Evolutionary conservation across 2,329 filamentous ascomycete species (phyloP).

Genomic region (Fusarium sp.): DNA sequence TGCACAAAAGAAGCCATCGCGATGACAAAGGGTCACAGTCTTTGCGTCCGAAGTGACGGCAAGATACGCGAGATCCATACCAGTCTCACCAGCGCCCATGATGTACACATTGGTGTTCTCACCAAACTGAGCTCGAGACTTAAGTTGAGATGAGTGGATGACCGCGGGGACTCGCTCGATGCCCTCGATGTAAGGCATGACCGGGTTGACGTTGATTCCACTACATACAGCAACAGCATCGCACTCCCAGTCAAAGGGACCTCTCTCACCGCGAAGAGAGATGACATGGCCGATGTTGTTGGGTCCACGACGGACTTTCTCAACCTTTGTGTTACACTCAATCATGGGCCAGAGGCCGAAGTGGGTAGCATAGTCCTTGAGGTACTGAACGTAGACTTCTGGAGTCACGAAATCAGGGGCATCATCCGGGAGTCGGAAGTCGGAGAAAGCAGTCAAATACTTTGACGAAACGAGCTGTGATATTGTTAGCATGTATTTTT

Average conservation of each 20-base stretch:
- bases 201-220: slow-evolving; percentile 58
- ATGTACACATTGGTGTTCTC: slow-evolving; percentile 56
- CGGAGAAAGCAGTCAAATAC: slow-evolving; percentile 64
- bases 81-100: slow-evolving; percentile 60
- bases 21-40: slow-evolving; percentile 59
- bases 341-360: slow-evolving; percentile 57
- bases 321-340: slow-evolving; percentile 51
- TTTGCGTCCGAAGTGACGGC: slow-evolving; percentile 58
- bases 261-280: slow-evolving; percentile 10
- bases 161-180: slow-evolving; percentile 53
- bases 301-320: slow-evolving; percentile 38
- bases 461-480: slow-evolving; percentile 61
- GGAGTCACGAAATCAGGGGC: slow-evolving; percentile 60
- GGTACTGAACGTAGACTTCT: slow-evolving; percentile 57
- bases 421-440: slow-evolving; percentile 58
- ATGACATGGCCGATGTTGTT: slow-evolving; percentile 28
- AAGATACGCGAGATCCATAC: slow-evolving; percentile 59
- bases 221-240: slow-evolving; percentile 62
- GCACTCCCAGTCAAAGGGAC: slow-evolving; percentile 50
- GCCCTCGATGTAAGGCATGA: slow-evolving; percentile 55
- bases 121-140: slow-evolving; percentile 58
- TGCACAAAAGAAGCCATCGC: slow-evolving; percentile 60
- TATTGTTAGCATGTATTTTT: neutral
- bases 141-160: slow-evolving; percentile 59
- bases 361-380: slow-evolving; percentile 55